phyloP scores from a whole-genome alignment of 1,139 yeast species.

The Kazachstania sp. region DNA sequence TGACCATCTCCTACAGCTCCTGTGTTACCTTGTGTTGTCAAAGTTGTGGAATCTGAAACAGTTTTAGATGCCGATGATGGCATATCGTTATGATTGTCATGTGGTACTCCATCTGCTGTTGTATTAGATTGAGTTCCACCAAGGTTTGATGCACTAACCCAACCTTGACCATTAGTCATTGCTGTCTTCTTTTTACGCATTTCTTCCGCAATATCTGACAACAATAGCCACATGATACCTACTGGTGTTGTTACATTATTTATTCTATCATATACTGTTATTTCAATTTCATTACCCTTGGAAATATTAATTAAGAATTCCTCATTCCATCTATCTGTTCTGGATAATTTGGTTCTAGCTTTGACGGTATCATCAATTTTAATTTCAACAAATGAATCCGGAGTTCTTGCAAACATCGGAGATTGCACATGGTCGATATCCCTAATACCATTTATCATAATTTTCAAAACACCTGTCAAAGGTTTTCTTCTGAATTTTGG shows the following conservation, averaged over 20 bases:
- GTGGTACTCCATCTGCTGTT: neutral
- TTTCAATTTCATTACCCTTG: conserved; percentile 83
- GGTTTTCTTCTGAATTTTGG: conserved; percentile 75
- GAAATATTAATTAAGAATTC: conserved; percentile 73
- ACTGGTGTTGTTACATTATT: conserved; percentile 69
- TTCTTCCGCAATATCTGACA: conserved; percentile 89
- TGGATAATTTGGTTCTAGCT: conserved; percentile 65
- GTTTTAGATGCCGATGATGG: neutral
- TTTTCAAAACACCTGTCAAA: conserved; percentile 65
- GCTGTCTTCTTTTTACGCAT: conserved; percentile 84
- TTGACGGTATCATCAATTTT: conserved; percentile 82
- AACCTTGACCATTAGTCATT: conserved; percentile 66
- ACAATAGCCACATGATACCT: conserved; percentile 85
- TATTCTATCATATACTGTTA: conserved; percentile 74
- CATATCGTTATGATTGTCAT: conserved; percentile 7
- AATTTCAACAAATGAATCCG: conserved; percentile 69
- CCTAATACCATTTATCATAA: conserved; percentile 65
- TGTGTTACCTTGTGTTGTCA: neutral
- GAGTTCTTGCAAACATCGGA: conserved; percentile 63
- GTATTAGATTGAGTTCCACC: conserved; percentile 10
- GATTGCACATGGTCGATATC: conserved; percentile 91
- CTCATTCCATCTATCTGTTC: conserved; percentile 80
- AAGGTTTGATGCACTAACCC: conserved; percentile 68
- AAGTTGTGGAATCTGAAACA: neutral
- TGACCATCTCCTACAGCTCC: conserved; percentile 1